Evolutionary conservation across 331 rosid species (phyloP), one percentile per base, ranked within the genome.

Genomic region (Saraca asoca): DNA sequence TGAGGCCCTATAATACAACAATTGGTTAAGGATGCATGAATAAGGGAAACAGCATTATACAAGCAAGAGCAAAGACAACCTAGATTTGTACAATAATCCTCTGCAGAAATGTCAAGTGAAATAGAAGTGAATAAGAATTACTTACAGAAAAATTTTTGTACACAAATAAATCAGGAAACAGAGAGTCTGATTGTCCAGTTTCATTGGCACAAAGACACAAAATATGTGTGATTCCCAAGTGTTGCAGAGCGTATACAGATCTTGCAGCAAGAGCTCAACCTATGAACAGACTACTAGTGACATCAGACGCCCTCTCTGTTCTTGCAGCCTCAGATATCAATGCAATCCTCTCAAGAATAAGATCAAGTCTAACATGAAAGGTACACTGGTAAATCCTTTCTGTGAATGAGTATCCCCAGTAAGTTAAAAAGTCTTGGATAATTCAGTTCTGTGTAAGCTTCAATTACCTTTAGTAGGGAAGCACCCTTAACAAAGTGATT

Each of bases 131-230:
- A 44, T 33, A 10, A 9, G 42, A 43, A 43, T 69, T 43, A 49
- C 97, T 85, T 61, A 90, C 99, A 33, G 94, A 88, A 69, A 86
- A 90, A 64, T 90, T 94, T 63, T 79, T 85, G 79, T 94, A 94
- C 75, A 70, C 74, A 37, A 94, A 90, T 12, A 78, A 75, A 74
- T 88, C 92, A 35, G 92, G 96, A 80, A 70, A 88, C 82, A 90
- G 99, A 77, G 96, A 83, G 77, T 94, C 99, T 37, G 97, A 85
- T 72, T 94, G 99, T 60, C 99, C 97, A 54, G 90, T 88, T 81
- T 94, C 99, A 78, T 88, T 90, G 66, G 95, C 78, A 73, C 99
- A 94, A 77, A 94, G 78, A 68, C 99, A 94, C 72, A 94, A 72
- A 48, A 90, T 82, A 76, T 90, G 91, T 50, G 95, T 88, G 61